Evolutionary conservation across 176 grass and related monocot genomes (phyloP).

Genomic region (Eragrostis nindensis): DNA sequence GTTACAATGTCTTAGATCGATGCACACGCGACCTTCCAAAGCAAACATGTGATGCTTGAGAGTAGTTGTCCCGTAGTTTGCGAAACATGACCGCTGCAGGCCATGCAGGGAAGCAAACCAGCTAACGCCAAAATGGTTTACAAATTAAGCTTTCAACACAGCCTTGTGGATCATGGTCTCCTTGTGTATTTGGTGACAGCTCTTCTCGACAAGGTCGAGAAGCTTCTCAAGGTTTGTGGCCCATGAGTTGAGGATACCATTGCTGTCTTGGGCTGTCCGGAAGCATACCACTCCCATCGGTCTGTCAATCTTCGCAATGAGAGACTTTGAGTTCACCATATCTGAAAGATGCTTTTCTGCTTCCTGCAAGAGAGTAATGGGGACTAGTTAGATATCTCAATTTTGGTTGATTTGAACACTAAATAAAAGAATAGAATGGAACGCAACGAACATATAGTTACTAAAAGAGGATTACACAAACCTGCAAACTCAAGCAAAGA

Average conservation of each 20-base stretch:
- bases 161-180: constrained; percentile 97
- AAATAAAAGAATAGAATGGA: neutral
- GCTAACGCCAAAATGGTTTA: constrained; percentile 19
- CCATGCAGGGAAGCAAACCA: neutral
- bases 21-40: neutral
- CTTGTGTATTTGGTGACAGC: constrained; percentile 97
- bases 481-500: constrained; percentile 83
- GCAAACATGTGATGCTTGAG: constrained; percentile 31
- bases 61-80: neutral
- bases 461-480: constrained; percentile 33
- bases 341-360: constrained; percentile 93
- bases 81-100: constrained; percentile 6
- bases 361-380: constrained; percentile 50
- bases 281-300: constrained; percentile 78
- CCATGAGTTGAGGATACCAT: constrained; percentile 77
- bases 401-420: neutral
- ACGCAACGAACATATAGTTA: neutral
- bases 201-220: constrained; percentile 92
- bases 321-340: constrained; percentile 88
- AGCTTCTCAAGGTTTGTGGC: constrained; percentile 85
- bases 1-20: constrained; percentile 13
- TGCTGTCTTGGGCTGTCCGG: constrained; percentile 75
- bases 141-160: constrained; percentile 64
- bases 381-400: neutral
- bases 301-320: constrained; percentile 88